Conservation (phyloP, 2,329 filamentous ascomycete species). For the Cordyceps javanica region DNA sequence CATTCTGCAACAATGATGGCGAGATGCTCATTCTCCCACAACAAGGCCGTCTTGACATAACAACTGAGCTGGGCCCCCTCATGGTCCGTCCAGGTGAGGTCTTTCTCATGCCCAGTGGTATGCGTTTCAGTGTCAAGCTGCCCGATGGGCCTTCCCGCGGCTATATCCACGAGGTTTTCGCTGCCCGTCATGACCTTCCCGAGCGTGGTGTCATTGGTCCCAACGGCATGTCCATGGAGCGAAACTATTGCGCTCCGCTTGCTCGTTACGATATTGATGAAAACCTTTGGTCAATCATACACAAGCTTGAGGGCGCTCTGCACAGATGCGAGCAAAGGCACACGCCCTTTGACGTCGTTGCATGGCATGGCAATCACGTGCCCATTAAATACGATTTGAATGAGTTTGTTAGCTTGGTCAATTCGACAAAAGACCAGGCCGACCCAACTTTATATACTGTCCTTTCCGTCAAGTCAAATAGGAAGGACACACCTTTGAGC, state of each 20-base stretch:
- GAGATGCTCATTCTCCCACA: constrained; percentile 62
- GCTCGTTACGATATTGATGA: constrained; percentile 53
- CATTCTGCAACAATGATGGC: constrained; percentile 55
- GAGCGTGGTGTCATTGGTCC: constrained; percentile 62
- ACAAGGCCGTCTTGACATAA: constrained; percentile 58
- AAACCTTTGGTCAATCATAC: constrained; percentile 50
- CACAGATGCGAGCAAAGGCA: constrained; percentile 57
- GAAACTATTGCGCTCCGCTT: constrained; percentile 59
- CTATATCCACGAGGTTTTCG: constrained; percentile 62
- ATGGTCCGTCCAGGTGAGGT: constrained; percentile 64
- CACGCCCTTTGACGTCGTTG: constrained; percentile 65
- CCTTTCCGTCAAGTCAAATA: constrained; percentile 54
- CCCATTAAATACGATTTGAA: constrained; percentile 52
- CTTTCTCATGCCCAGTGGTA: constrained; percentile 58
- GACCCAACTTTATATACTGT: constrained; percentile 63
- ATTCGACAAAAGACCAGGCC: constrained; percentile 56
- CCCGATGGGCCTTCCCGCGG: constrained; percentile 53
- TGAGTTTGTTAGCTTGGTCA: constrained; percentile 52
- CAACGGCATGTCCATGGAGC: constrained; percentile 57
- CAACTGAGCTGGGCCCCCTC: constrained; percentile 60
- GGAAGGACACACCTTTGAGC: constrained; percentile 44
- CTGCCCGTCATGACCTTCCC: constrained; percentile 57
- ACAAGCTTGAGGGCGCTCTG: constrained; percentile 56
- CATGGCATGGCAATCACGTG: constrained; percentile 66
- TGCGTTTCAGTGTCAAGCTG: constrained; percentile 35